These are phyloP conservation scores for Metarhizium anisopliae DNA, from an alignment of 2,329 filamentous ascomycete genomes.

Conservation along the genomic window DNA sequence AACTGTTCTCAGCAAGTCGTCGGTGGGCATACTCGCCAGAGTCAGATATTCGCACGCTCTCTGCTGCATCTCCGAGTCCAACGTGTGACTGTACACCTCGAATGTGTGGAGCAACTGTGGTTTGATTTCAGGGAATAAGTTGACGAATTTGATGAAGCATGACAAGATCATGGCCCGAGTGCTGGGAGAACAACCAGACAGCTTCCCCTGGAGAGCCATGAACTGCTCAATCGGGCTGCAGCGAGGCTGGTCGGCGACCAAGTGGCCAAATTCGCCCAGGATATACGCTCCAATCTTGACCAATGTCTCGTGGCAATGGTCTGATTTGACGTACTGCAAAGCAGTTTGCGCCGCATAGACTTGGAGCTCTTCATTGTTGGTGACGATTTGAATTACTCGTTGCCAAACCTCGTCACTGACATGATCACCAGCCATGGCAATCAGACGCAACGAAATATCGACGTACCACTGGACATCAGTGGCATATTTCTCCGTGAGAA, in stretches of 20 bases:
- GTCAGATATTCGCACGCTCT: constrained; percentile 91
- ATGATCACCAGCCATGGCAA: constrained; percentile 95
- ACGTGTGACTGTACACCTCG: constrained; percentile 81
- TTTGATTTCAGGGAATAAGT: constrained; percentile 97
- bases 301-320: constrained; percentile 91
- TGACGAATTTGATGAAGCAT: constrained; percentile 95
- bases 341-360: constrained; percentile 93
- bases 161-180: constrained; percentile 92
- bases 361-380: constrained; percentile 97
- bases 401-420: constrained; percentile 99
- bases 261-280: constrained; percentile 90
- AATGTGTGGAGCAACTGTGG: constrained; percentile 88
- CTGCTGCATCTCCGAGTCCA: constrained; percentile 94
- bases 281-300: constrained; percentile 98
- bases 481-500: constrained; percentile 95
- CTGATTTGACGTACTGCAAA: constrained; percentile 81
- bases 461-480: constrained; percentile 99
- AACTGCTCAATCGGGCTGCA: constrained; percentile 98
- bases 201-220: constrained; percentile 81
- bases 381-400: constrained; percentile 95
- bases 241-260: constrained; percentile 84
- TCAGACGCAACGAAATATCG: constrained; percentile 87
- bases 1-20: constrained; percentile 85
- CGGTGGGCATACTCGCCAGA: constrained; percentile 74
- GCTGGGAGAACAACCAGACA: constrained; percentile 77